phyloP scores from a whole-genome alignment of 139 green algal genomes.

The Chlamydomonas incerta region DNA sequence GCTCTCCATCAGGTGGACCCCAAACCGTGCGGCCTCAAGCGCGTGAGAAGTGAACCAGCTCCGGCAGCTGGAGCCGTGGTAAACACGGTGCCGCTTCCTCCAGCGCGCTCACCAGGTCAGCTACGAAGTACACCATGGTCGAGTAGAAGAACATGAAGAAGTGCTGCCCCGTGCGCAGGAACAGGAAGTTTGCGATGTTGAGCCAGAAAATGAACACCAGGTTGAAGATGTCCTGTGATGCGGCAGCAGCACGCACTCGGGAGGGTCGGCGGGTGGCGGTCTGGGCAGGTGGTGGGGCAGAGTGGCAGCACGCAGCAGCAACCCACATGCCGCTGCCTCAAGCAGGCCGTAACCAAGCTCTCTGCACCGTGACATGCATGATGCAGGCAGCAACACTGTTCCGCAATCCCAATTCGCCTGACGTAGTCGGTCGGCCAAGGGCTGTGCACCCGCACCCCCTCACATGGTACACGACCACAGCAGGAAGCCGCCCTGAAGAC shows the following conservation, averaged over 20 bases:
- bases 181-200: conserved; percentile 38
- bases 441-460: background rate
- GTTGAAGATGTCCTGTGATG: conserved; percentile 49
- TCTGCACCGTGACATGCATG: background rate
- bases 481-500: background rate
- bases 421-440: background rate
- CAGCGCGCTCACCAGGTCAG: conserved; percentile 15
- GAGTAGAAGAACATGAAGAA: conserved; percentile 54
- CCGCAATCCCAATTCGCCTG: too few relatives aligned
- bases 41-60: too few relatives aligned
- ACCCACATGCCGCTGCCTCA: too few relatives aligned
- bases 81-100: too few relatives aligned
- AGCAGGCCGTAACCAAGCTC: too few relatives aligned
- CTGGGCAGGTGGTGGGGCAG: too few relatives aligned
- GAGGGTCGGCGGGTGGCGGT: background rate
- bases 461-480: background rate
- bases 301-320: background rate
- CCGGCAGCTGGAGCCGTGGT: too few relatives aligned
- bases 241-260: background rate
- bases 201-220: conserved; percentile 22
- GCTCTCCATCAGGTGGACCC: too few relatives aligned
- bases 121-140: conserved; percentile 63
- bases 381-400: too few relatives aligned
- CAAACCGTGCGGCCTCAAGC: too few relatives aligned
- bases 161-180: conserved; percentile 23